Base-by-base conservation (phyloP, 805 yeast genomes). In the Millerago galiae region DNA sequence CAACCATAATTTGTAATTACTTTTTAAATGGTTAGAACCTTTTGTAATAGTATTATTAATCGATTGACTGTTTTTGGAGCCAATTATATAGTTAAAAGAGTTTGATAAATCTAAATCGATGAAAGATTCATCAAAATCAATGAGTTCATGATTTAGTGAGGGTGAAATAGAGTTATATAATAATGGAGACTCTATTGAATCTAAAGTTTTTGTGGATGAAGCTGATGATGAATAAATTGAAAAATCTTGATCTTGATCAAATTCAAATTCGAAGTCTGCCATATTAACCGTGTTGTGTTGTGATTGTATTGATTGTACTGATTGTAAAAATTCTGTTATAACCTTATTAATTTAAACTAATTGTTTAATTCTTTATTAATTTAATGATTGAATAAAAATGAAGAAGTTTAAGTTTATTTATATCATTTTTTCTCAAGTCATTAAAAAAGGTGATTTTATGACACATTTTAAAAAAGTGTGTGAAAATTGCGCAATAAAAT, bases 1-100 rank as follows among this genome's bases (percentile, higher is more conserved):
- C 24, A 55, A 35, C 60, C 60, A 56, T 18, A 52, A 37, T 51
- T 56, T 50, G 49, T 56, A 56, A 47, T 56, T 56, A 47, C 50
- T 52, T 50, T 53, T 50, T 39, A 56, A 34, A 27, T 54, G 42
- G 14, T 25, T 44, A 8, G 58, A 37, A 7, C 58, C 59, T 45
- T 55, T 50, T n/a, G 29, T 33, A 34, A 53, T 53, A 9, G 54
- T 49, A 32, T 49, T 44, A 18, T 16, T 9, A 11, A 17, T 30
- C 15, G 24, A 29, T 28, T 24, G 37, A 36, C 8, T 44, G 33
- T 44, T 14, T 42, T 36, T 39, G 21, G 42, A 34, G 6, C 13
- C 12, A 14, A 38, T 38, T 17, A 35, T 15, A 12, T 38, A 42
- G 15, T 42, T 42, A 18, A 37, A 42, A 6, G 37, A n/a, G 42